These are phyloP conservation scores for Cicer pinnatifidum DNA, from an alignment of 306 rosid genomes.

Conservation along the genomic window DNA sequence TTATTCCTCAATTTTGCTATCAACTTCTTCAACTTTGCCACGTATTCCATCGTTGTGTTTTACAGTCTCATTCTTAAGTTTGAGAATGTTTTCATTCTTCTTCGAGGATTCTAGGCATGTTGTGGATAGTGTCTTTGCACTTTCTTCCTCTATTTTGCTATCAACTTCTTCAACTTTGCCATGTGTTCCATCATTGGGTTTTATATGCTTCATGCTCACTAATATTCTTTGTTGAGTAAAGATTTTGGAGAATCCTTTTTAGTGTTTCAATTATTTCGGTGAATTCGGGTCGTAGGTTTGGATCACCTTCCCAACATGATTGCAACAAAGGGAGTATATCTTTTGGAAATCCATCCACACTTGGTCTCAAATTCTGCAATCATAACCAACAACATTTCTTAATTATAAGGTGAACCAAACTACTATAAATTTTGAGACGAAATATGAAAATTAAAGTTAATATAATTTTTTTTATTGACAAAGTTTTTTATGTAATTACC, in stretches of 20 bases:
- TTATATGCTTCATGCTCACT: not conserved
- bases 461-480: no score
- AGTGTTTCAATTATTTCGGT: constrained; percentile 49
- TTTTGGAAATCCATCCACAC: constrained; percentile 55
- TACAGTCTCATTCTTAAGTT: not conserved
- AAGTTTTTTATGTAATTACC: no score
- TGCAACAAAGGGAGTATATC: constrained; percentile 51
- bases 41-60: no score
- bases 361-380: constrained; percentile 58
- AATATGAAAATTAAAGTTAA: no score
- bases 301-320: constrained; percentile 71
- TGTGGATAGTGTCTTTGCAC: not conserved
- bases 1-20: not conserved
- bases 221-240: constrained; percentile 5
- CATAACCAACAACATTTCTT: not conserved
- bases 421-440: no score
- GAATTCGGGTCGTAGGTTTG: constrained; percentile 62
- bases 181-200: no score
- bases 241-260: constrained; percentile 28
- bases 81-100: not conserved
- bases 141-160: not conserved
- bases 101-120: not conserved
- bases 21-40: no score
- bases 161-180: no score
- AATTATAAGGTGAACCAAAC: not conserved